Conservation (phyloP, 2,329 filamentous ascomycete genomes). For the Xylariaceae sp. region DNA sequence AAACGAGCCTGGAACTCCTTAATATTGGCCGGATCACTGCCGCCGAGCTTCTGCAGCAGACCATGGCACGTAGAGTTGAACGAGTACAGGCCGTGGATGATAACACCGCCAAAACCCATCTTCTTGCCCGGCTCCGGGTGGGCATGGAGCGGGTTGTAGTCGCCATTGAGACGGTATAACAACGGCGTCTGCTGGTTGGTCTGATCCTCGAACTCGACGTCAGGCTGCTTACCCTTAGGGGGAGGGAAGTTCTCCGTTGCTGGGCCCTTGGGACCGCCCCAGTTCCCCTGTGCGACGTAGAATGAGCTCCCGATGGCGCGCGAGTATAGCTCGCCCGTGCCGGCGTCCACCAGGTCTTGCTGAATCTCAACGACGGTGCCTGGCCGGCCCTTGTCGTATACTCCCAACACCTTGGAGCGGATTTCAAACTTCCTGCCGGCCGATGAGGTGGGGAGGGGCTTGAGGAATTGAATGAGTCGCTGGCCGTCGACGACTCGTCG, state of each 20-base stretch:
- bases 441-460: conserved; percentile 72
- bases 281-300: conserved; percentile 77
- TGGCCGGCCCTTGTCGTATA: conserved; percentile 87
- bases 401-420: conserved; percentile 76
- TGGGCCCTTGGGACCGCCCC: conserved; percentile 90
- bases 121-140: conserved; percentile 81
- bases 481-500: conserved; percentile 81
- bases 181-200: conserved; percentile 73
- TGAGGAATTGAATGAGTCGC: conserved; percentile 76
- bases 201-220: conserved; percentile 70
- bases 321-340: conserved; percentile 70
- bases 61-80: conserved; percentile 81
- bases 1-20: conserved; percentile 90
- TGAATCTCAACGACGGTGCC: conserved; percentile 82
- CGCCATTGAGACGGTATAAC: conserved; percentile 84
- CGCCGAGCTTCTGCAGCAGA: conserved; percentile 73
- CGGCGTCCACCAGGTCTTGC: conserved; percentile 72
- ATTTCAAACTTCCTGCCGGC: conserved; percentile 75
- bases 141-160: conserved; percentile 92
- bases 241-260: conserved; percentile 78
- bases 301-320: conserved; percentile 72
- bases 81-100: conserved; percentile 86
- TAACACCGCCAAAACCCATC: conserved; percentile 89
- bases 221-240: conserved; percentile 70
- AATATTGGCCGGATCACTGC: conserved; percentile 77